These are phyloP conservation scores for Anethum foeniculum DNA, from an alignment of 140 eudicot species.

Conservation along the genomic window DNA sequence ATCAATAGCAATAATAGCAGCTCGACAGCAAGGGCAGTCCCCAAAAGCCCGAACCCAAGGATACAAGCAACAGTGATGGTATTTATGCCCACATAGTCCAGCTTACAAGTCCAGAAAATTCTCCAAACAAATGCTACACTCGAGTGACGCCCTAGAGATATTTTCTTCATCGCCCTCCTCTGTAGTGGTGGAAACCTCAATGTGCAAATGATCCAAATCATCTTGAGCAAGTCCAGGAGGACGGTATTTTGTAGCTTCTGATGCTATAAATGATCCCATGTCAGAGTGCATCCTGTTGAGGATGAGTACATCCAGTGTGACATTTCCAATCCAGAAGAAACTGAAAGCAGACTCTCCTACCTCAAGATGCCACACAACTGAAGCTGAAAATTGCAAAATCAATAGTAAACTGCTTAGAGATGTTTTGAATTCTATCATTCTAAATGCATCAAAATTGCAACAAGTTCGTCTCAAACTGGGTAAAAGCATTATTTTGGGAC, in stretches of 20 bases:
- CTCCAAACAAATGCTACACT: slow-evolving; percentile 85
- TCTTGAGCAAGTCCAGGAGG: slow-evolving; percentile 47
- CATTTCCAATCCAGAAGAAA: slow-evolving; percentile 44
- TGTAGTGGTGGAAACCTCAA: slow-evolving; percentile 26
- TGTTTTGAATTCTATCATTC: slow-evolving; percentile 40
- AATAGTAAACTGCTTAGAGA: slow-evolving; percentile 60
- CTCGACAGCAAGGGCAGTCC: slow-evolving; percentile 86
- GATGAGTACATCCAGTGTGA: slow-evolving; percentile 82
- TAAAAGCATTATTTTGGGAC: slow-evolving; percentile 66
- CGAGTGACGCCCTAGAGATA: slow-evolving; percentile 29
- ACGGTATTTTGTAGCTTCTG: slow-evolving; percentile 20
- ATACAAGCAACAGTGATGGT: slow-evolving; percentile 56
- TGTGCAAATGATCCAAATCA: slow-evolving; percentile 33
- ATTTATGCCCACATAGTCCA: slow-evolving; percentile 54
- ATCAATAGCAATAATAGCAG: too few species aligned
- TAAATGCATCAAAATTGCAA: slow-evolving; percentile 42
- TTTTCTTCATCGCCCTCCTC: slow-evolving; percentile 13
- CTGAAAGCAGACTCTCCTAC: slow-evolving; percentile 35
- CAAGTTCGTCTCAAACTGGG: slow-evolving; percentile 65
- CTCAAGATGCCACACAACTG: slow-evolving; percentile 72
- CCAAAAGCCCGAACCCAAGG: slow-evolving; percentile 73
- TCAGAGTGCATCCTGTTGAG: slow-evolving; percentile 40
- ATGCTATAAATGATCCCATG: not conserved
- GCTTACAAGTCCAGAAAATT: slow-evolving; percentile 30
- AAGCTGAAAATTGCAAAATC: slow-evolving; percentile 51